Evolutionary conservation across 148 eudicot genomes (phyloP).

Genomic region (Pouteria glomerata): DNA sequence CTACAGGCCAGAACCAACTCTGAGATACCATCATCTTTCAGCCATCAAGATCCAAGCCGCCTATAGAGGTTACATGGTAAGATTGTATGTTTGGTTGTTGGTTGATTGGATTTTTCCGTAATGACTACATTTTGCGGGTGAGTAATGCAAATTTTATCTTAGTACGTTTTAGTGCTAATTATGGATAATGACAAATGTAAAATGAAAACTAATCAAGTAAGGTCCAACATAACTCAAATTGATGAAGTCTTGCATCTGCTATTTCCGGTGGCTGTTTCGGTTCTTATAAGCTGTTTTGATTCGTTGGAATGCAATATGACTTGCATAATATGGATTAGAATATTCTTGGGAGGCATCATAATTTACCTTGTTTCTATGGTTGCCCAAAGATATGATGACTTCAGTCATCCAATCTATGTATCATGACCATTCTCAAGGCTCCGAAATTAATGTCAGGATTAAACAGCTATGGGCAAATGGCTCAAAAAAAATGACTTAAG

Average conservation of each 20-base stretch:
- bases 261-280: neutral
- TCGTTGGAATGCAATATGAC: neutral
- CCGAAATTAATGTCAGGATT: neutral
- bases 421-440: neutral
- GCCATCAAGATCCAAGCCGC: constrained; percentile 88
- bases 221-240: neutral
- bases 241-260: neutral
- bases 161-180: neutral
- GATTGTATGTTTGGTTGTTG: constrained; percentile 5
- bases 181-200: neutral
- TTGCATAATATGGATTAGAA: neutral
- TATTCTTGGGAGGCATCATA: neutral
- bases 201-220: neutral
- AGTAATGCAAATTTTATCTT: neutral
- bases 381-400: neutral
- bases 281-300: neutral
- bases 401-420: neutral
- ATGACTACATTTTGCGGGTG: neutral
- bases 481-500: neutral
- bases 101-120: neutral
- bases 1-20: constrained; percentile 59
- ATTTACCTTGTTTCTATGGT: neutral
- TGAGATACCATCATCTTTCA: constrained; percentile 48
- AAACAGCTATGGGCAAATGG: neutral
- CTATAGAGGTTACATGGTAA: constrained; percentile 76